These are phyloP conservation scores for Rutidosis leptorrhynchoides DNA, from an alignment of 129 eudicot species.

Conservation along the genomic window DNA sequence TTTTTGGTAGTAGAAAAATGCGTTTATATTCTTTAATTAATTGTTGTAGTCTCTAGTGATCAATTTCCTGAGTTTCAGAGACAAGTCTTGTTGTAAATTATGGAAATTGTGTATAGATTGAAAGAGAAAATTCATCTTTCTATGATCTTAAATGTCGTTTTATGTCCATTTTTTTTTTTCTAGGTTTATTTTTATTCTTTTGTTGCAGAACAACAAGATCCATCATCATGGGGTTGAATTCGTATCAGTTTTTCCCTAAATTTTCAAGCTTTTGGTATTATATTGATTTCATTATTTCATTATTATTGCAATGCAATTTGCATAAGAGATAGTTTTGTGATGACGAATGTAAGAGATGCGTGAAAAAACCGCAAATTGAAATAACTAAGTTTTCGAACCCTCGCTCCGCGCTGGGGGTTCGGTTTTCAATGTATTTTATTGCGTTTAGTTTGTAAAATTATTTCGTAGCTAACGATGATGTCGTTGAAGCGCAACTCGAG, in stretches of 20 bases:
- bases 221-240: background rate
- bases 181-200: background rate
- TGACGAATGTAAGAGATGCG: background rate
- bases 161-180: background rate
- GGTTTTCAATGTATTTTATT: too few relatives aligned
- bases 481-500: too few relatives aligned
- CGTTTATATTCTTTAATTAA: constrained; percentile 17
- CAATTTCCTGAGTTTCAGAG: constrained; percentile 15
- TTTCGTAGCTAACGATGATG: too few relatives aligned
- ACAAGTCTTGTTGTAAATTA: constrained; percentile 36
- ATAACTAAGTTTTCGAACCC: too few relatives aligned
- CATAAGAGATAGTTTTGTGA: background rate
- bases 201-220: background rate
- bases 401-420: too few relatives aligned
- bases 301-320: background rate
- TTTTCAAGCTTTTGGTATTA: background rate
- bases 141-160: constrained; percentile 1
- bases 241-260: background rate
- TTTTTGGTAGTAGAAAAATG: constrained; percentile 20
- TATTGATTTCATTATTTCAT: background rate
- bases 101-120: constrained; percentile 26
- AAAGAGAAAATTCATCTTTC: constrained; percentile 16
- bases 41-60: background rate
- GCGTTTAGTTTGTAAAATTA: too few relatives aligned
- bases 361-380: too few relatives aligned